Conservation (phyloP, 805 yeast species). For the Teunomyces aglyptinius region DNA sequence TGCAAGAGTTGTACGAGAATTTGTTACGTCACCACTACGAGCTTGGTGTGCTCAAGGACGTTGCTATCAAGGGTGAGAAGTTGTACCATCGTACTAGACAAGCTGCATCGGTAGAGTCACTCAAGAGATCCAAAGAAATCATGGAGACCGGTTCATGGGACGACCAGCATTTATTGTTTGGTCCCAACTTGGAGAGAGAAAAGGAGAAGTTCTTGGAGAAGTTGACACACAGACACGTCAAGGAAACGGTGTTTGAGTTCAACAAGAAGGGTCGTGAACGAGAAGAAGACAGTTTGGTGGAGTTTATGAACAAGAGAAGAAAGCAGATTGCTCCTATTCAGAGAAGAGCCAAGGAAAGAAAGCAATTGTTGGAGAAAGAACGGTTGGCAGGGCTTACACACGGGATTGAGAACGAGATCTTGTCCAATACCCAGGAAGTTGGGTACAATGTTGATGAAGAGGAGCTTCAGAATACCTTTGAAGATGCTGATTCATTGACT, state of each 20-base stretch:
- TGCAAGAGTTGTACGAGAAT: slow-evolving; percentile 68
- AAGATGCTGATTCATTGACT: slow-evolving; percentile 48
- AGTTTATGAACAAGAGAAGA: slow-evolving; percentile 84
- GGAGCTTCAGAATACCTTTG: slow-evolving; percentile 48
- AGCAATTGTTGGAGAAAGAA: slow-evolving; percentile 67
- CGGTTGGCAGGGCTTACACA: slow-evolving; percentile 73
- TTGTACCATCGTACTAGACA: slow-evolving; percentile 81
- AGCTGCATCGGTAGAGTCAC: slow-evolving; percentile 83
- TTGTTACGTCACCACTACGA: slow-evolving; percentile 67
- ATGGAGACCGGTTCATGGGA: slow-evolving; percentile 76
- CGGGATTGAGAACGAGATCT: slow-evolving; percentile 68
- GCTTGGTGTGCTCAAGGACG: slow-evolving; percentile 58
- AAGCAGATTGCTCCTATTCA: slow-evolving; percentile 87
- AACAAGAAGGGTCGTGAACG: slow-evolving; percentile 45
- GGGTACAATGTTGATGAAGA: slow-evolving; percentile 46
- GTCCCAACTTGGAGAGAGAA: slow-evolving; percentile 70
- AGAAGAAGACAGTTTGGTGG: slow-evolving; percentile 65
- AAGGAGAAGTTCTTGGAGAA: slow-evolving; percentile 70
- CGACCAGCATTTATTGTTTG: slow-evolving; percentile 77
- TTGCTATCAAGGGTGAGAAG: slow-evolving; percentile 84
- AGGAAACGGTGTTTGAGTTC: slow-evolving; percentile 95
- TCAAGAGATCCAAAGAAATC: slow-evolving; percentile 80
- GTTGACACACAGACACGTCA: slow-evolving; percentile 63
- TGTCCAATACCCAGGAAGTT: slow-evolving; percentile 48
- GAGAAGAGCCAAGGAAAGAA: slow-evolving; percentile 68